Evolutionary conservation across 495 filamentous ascomycete species (phyloP), one percentile per base, ranked within the genome.

Genomic region (Parathielavia appendiculata): DNA sequence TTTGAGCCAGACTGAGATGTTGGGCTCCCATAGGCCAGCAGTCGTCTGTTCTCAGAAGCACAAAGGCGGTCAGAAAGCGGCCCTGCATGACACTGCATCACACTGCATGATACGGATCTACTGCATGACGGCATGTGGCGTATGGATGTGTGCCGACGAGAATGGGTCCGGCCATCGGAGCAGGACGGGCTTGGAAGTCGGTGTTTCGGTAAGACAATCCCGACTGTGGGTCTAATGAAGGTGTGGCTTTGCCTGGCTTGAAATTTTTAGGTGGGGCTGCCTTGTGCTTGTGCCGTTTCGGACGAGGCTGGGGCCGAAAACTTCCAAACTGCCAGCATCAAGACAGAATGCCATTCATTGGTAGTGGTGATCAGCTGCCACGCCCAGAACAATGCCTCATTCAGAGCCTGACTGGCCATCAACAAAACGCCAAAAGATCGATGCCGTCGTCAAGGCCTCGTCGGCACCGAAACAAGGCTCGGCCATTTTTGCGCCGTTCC

Each of bases 401-500:
- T 80, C 74, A 22, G 72, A 73, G 43, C 68, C 71, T 54, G 80
- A 84, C 51, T 70, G 75, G 50, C 81, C 81, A 58, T 71, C 81
- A 55, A 77, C 75, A 45, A 92, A 92, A 72, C 82, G 87, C 44
- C 86, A 86, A 69, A 90, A 84, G 73, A 69, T 79, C 60, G 67
- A 71, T 56, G 61, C 55, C 59, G 69, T 68, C 63, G 63, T 64
- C 56, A 72, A 67, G 55, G 34, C 63, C 40, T 64, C 76, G 44
- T 62, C 69, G 12, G 26, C 58, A 38, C 54, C 71, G 16, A 63
- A 65, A 36, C 63, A 67, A 58, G 78, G 81, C 48, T 91, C 92
- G 10, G 81, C 83, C 62, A 89, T 97, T 60, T 95, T 97, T 74
- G 87, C 91, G 44, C 93, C 93, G 8, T 97, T 90, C 71, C 76